These are phyloP conservation scores for Apostasia ramifera DNA, from an alignment of 106 monocot species.

Conservation along the genomic window DNA sequence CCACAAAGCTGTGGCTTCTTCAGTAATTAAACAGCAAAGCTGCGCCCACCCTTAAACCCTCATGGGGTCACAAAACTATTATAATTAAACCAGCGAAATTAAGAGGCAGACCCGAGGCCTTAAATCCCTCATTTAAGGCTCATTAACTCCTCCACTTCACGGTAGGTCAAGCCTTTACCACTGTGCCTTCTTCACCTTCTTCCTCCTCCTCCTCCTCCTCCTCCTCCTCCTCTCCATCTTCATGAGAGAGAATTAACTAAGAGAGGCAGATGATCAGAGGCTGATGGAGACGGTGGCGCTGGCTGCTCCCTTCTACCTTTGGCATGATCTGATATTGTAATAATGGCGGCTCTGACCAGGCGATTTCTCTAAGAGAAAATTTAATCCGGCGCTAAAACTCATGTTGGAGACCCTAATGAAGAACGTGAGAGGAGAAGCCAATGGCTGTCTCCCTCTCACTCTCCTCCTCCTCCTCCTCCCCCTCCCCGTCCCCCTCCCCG, in stretches of 20 bases:
- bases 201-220: background rate
- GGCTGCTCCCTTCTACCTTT: background rate
- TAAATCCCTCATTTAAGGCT: slow-evolving; percentile 6
- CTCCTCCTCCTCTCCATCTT: slow-evolving; percentile 2
- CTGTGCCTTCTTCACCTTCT: slow-evolving; percentile 1
- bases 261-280: background rate
- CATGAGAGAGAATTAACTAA: background rate
- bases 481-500: background rate
- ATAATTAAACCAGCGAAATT: too few species aligned
- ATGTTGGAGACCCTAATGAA: slow-evolving; percentile 15
- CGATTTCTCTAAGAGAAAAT: slow-evolving; percentile 10
- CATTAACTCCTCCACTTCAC: slow-evolving; percentile 5
- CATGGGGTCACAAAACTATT: too few species aligned
- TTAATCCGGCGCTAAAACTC: slow-evolving; percentile 23
- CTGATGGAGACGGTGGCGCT: slow-evolving; percentile 4
- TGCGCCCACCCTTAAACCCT: too few species aligned
- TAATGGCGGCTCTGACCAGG: slow-evolving; percentile 1
- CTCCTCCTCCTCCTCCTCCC: slow-evolving; percentile 10
- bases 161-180: slow-evolving; percentile 47
- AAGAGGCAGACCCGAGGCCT: background rate
- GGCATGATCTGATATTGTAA: slow-evolving; percentile 4
- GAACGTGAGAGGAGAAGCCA: slow-evolving; percentile 4
- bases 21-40: too few species aligned
- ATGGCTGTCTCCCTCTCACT: slow-evolving; percentile 11
- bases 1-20: too few species aligned